phyloP scores from a whole-genome alignment of 192 early-diverging fungal species.

The Backusella macrospora region DNA sequence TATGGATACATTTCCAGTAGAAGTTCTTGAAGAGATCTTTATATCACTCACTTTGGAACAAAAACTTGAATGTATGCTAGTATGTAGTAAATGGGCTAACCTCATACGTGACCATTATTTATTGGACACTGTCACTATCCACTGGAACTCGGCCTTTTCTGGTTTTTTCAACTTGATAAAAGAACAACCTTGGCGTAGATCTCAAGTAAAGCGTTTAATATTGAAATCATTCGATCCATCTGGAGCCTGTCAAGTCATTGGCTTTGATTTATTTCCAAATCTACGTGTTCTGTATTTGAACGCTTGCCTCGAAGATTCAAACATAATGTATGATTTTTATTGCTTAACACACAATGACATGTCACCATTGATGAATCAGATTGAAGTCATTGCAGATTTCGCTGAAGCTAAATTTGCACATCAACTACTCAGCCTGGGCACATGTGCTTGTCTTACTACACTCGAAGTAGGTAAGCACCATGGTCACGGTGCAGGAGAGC shows the following conservation, averaged over 20 bases:
- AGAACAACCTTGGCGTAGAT: background rate
- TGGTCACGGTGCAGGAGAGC: background rate
- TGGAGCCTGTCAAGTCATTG: background rate
- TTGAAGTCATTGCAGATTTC: background rate
- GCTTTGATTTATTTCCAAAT: constrained; percentile 10
- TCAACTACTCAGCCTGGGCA: background rate
- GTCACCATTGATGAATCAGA: background rate
- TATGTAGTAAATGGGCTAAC: background rate
- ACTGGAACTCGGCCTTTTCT: background rate
- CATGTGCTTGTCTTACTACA: background rate
- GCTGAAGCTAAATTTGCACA: background rate
- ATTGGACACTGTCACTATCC: background rate
- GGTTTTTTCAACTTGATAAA: constrained; percentile 3
- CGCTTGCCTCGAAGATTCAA: background rate
- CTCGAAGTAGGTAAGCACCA: background rate
- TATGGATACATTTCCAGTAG: background rate
- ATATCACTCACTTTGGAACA: background rate
- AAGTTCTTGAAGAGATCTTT: constrained; percentile 1
- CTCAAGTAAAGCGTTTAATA: background rate
- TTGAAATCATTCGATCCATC: background rate
- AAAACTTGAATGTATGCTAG: constrained; percentile 1
- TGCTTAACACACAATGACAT: background rate
- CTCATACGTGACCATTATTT: background rate
- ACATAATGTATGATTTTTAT: background rate
- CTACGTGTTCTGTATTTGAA: constrained; percentile 1